Evolutionary conservation across 768 basidiomycete genomes (phyloP), one percentile per base, ranked within the genome.

Genomic region (Russula olivacea): DNA sequence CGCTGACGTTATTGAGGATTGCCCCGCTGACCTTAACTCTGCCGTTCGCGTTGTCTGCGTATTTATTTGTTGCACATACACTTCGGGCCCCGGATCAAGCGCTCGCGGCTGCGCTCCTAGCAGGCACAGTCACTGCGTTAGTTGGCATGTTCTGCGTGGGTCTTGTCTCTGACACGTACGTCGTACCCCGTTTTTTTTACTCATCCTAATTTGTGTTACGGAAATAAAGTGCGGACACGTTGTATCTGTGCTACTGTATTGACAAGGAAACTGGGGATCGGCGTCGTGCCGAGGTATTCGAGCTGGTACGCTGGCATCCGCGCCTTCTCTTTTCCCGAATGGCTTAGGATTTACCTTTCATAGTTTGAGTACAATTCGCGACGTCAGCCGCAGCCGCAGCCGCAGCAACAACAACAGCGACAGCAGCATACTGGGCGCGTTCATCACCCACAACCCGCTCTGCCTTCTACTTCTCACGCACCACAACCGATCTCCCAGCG

Each of bases 51-150:
- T 76, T 95, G 32, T 75, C 82, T 41, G 89, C 92, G 5, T 97
- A 96, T 72, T 74, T 98, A 21, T 91, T 95, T 68, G 89, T 93
- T n/a, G 88, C 91, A 2, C 90, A 92, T 73, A 87, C 88, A 0
- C 74, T 93, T 23, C 71, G 73, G 19, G 83, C 85, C 28, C 90
- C 91, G 0, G 73, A 85, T 51, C 81, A 88, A 68, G 91, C 92
- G 0, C 77, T 93, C 9, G 80, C 85, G 14, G 88, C 89, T 23
- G 84, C 89, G 1, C 67, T 95, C 17, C 76, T 95, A 4, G 88
- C 88, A 25, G 93, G 87, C 3, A 85, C 83, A 11, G 84, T 91
- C 19, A 91, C 91, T 0, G 89, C 88, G 6, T 76, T 94, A 23
- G 90, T 93, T 36, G 88, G 91, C 1, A 70, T 89, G 72, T 93